phyloP scores from a whole-genome alignment of 257 asterid species.

The Solanum bulbocastanum region DNA sequence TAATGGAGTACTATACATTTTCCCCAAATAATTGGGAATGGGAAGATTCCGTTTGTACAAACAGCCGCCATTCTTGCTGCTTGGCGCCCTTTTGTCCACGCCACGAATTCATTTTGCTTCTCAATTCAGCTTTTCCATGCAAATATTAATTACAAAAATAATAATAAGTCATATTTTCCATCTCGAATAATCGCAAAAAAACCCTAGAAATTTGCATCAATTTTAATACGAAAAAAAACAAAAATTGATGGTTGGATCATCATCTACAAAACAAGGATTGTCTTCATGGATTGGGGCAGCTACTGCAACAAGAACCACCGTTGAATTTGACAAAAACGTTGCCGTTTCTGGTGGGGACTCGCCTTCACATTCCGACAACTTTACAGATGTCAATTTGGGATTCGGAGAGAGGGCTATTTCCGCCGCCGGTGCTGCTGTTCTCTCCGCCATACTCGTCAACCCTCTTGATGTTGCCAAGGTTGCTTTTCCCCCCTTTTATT shows the following conservation, averaged over 20 bases:
- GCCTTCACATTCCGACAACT: not conserved
- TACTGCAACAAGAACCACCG: slow-evolving; percentile 23
- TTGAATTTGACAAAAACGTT: slow-evolving; percentile 25
- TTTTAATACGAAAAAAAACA: not conserved
- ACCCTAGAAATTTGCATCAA: not conserved
- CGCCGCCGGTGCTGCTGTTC: slow-evolving; percentile 77
- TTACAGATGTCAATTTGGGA: slow-evolving; percentile 38
- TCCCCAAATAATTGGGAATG: not conserved
- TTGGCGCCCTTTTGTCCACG: slow-evolving; percentile 35
- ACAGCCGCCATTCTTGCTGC: not conserved
- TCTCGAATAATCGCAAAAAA: not conserved
- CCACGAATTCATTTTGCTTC: slow-evolving; percentile 19
- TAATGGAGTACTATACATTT: not conserved
- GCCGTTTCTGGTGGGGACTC: not conserved
- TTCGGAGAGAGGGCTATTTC: slow-evolving; percentile 62
- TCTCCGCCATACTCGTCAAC: slow-evolving; percentile 69
- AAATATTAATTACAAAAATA: not conserved
- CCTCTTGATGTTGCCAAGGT: slow-evolving; percentile 92
- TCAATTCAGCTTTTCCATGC: not conserved
- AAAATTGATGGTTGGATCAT: slow-evolving; percentile 34
- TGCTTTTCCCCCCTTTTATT: not conserved
- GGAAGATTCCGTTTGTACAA: not conserved
- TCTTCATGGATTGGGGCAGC: slow-evolving; percentile 51
- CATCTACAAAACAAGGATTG: slow-evolving; percentile 38
- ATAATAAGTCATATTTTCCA: not conserved